A percentile compares a stretch with the other conserved stretches of the same genome.
Evolutionary conservation across 768 basidiomycete genomes (phyloP).

Genomic region (Pleurotus ostreatus): DNA sequence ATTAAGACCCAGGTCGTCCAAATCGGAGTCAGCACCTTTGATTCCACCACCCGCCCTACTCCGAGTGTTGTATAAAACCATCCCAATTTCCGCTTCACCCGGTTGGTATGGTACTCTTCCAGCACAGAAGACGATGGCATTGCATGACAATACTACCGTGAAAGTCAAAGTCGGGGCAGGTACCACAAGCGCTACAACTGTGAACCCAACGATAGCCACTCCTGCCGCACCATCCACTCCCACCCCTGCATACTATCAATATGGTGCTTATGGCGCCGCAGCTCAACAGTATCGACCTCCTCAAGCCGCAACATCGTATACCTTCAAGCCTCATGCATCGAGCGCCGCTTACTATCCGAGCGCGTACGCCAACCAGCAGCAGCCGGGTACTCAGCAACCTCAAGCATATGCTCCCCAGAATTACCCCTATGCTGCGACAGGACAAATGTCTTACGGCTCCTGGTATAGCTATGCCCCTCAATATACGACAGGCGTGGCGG

Average conservation of each 20-base stretch:
- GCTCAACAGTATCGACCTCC: constrained; percentile 11
- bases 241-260: constrained; percentile 13
- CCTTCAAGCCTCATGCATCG: constrained; percentile 11
- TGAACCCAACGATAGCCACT: constrained; percentile 29
- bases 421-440: constrained; percentile 6
- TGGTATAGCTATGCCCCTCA: constrained; percentile 14
- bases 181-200: constrained; percentile 26
- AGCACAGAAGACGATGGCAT: constrained; percentile 48
- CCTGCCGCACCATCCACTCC: constrained; percentile 20
- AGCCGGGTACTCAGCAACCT: constrained; percentile 1
- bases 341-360: constrained; percentile 7
- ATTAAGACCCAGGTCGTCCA: constrained; percentile 58
- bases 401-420: constrained; percentile 8
- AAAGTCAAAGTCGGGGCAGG: constrained; percentile 43
- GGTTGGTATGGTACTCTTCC: constrained; percentile 80
- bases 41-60: constrained; percentile 61
- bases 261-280: constrained; percentile 8
- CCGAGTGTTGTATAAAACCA: constrained; percentile 67
- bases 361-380: constrained; percentile 3
- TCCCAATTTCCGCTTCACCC: constrained; percentile 53
- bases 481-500: background rate
- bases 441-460: constrained; percentile 11
- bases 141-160: constrained; percentile 73
- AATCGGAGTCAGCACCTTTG: constrained; percentile 38
- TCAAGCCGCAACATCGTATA: constrained; percentile 6